Evolutionary conservation across 805 yeast genomes (phyloP).

Genomic region (Pichia paraexigua): DNA sequence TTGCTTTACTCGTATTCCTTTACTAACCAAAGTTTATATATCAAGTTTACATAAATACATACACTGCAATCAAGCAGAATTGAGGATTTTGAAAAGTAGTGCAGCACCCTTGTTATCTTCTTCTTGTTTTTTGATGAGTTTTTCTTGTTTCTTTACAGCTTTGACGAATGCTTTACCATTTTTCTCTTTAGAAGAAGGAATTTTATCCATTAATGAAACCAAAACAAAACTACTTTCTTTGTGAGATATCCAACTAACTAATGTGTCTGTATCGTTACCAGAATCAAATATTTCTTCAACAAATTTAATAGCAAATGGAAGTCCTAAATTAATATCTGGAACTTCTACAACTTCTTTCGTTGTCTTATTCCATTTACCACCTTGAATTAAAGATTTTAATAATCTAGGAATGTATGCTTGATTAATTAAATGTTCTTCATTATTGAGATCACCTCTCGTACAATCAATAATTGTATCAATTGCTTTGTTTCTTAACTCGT

Average conservation of each 20-base stretch:
- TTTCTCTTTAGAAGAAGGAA: slow-evolving; percentile 36
- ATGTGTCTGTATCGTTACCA: slow-evolving; percentile 42
- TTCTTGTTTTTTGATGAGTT: slow-evolving; percentile 34
- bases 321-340: slow-evolving; percentile 42
- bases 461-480: slow-evolving; percentile 49
- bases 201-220: slow-evolving; percentile 68
- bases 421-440: slow-evolving; percentile 59
- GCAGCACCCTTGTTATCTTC: slow-evolving; percentile 58
- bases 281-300: slow-evolving; percentile 36
- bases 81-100: slow-evolving; percentile 34
- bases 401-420: slow-evolving; percentile 70
- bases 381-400: slow-evolving; percentile 70
- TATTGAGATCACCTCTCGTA: slow-evolving; percentile 58
- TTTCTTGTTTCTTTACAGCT: slow-evolving; percentile 44
- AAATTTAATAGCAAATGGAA: slow-evolving; percentile 49
- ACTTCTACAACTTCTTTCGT: slow-evolving; percentile 41
- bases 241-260: slow-evolving; percentile 57
- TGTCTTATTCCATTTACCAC: slow-evolving; percentile 73
- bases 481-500: slow-evolving; percentile 34
- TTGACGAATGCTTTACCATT: slow-evolving; percentile 39
- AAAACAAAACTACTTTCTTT: slow-evolving; percentile 72
- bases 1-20: too few species aligned
- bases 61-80: neutral
- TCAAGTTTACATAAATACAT: neutral
- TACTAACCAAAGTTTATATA: neutral